Conservation (phyloP, 495 filamentous ascomycete genomes). For the Podospora anserina region DNA sequence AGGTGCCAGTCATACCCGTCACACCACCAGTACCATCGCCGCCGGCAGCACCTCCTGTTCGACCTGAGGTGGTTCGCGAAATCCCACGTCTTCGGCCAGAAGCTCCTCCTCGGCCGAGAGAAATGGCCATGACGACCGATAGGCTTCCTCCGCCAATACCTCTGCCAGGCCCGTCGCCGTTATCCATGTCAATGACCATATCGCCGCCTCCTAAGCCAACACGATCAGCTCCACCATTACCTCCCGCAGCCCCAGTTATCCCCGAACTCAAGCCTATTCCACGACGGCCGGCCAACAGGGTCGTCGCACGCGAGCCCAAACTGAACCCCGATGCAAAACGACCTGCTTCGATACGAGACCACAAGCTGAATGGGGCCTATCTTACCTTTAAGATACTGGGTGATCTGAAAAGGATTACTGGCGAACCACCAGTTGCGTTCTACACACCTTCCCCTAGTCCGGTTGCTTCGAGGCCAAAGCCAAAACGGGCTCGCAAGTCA, state of each 20-base stretch:
- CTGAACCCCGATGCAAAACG: conserved; percentile 34
- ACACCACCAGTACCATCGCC: not conserved
- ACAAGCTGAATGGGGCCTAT: conserved; percentile 38
- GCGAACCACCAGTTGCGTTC: conserved; percentile 1
- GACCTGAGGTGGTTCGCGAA: conserved; percentile 3
- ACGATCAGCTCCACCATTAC: not conserved
- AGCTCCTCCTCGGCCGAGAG: not conserved
- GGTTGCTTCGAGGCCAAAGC: conserved; percentile 18
- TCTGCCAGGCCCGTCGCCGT: not conserved
- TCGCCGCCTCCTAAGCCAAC: not conserved
- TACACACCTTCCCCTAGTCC: conserved; percentile 9
- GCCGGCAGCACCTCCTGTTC: not conserved
- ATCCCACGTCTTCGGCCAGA: conserved; percentile 9
- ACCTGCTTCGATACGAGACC: conserved; percentile 34
- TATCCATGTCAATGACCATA: not conserved
- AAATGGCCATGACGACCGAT: not conserved
- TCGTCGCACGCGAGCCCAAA: conserved; percentile 18
- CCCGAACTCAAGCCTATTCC: conserved; percentile 6
- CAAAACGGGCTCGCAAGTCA: conserved; percentile 31
- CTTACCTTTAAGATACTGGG: conserved; percentile 32
- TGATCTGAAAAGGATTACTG: conserved; percentile 27
- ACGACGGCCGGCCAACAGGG: conserved; percentile 1
- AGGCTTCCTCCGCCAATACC: not conserved
- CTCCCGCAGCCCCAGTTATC: not conserved
- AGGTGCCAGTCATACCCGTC: not conserved